A percentile compares a stretch with the other conserved stretches of the same genome.
Evolutionary conservation across 2,329 filamentous ascomycete genomes (phyloP).

Genomic region (Leptoxyphium fumago): DNA sequence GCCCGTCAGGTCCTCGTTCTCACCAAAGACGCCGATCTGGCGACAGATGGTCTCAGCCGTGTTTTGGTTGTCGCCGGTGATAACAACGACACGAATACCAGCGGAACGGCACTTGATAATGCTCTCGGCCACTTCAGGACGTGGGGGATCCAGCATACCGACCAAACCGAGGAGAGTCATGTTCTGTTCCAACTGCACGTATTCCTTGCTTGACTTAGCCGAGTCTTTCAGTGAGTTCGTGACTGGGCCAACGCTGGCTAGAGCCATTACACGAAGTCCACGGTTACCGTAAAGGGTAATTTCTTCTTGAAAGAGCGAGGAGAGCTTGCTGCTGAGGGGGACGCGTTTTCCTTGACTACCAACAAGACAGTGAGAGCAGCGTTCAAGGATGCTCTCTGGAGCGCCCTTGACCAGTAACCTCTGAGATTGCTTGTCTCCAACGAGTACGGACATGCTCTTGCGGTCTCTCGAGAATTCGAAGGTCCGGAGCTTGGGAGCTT

Average conservation of each 20-base stretch:
- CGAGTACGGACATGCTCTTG: constrained; percentile 98
- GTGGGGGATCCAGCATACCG: constrained; percentile 92
- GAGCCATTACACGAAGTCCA: constrained; percentile 85
- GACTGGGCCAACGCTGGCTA: constrained; percentile 71
- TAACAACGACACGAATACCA: constrained; percentile 92
- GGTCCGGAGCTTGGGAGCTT: constrained; percentile 61
- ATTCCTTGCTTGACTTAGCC: constrained; percentile 73
- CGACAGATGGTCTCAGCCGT: constrained; percentile 96
- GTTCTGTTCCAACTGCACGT: constrained; percentile 75
- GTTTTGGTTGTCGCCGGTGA: constrained; percentile 95
- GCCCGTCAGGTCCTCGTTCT: constrained; percentile 65
- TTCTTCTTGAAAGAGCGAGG: constrained; percentile 58
- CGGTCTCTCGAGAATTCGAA: constrained; percentile 96
- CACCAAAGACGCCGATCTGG: constrained; percentile 84
- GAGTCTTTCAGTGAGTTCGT: constrained; percentile 48
- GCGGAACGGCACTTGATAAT: constrained; percentile 83
- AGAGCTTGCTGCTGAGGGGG: constrained; percentile 52
- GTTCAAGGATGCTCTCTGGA: constrained; percentile 83
- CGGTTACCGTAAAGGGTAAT: constrained; percentile 81
- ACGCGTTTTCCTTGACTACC: constrained; percentile 68
- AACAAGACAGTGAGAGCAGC: constrained; percentile 69
- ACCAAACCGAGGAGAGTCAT: constrained; percentile 90
- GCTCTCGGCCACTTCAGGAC: constrained; percentile 74
- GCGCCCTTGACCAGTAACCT: constrained; percentile 92
- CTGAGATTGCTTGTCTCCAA: constrained; percentile 53